Evolutionary conservation across 2,329 filamentous ascomycete genomes (phyloP).

Genomic region (Fusarium veterinarium): DNA sequence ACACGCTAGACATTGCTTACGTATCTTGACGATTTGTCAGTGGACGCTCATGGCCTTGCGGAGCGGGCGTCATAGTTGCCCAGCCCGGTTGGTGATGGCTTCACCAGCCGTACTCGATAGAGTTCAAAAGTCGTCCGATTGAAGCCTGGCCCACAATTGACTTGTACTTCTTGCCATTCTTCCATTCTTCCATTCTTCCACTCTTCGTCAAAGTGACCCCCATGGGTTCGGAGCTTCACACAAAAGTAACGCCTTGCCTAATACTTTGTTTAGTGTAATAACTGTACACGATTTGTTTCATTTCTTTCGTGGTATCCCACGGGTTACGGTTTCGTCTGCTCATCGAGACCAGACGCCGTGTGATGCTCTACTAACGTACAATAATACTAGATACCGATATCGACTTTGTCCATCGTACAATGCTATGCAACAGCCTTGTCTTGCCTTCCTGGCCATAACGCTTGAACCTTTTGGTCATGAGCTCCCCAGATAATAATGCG

Average conservation of each 20-base stretch:
- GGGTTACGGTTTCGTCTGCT: not conserved
- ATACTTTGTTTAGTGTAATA: not conserved
- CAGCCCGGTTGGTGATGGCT: constrained; percentile 21
- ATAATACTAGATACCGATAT: constrained; percentile 16
- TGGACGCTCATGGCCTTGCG: not conserved
- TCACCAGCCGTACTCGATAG: constrained; percentile 20
- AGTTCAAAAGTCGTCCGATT: constrained; percentile 10
- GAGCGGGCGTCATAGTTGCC: not conserved
- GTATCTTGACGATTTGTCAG: not conserved
- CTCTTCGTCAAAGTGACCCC: not conserved
- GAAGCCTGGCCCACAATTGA: not conserved
- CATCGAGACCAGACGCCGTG: not conserved
- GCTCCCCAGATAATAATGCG: constrained; percentile 8
- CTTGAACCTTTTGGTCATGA: not conserved
- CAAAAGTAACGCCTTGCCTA: not conserved
- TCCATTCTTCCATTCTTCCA: not conserved
- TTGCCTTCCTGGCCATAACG: constrained; percentile 5
- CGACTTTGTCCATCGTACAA: constrained; percentile 15
- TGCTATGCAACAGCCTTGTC: not conserved
- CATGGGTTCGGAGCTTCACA: not conserved
- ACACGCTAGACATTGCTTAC: not conserved
- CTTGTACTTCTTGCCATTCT: not conserved
- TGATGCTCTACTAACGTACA: constrained; percentile 24
- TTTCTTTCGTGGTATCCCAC: not conserved
- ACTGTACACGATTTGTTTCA: not conserved